A percentile compares a stretch with the other conserved stretches of the same genome.
These are phyloP conservation scores for Xylariales sp. DNA, from an alignment of 2,329 filamentous ascomycete species.

Conservation along the genomic window DNA sequence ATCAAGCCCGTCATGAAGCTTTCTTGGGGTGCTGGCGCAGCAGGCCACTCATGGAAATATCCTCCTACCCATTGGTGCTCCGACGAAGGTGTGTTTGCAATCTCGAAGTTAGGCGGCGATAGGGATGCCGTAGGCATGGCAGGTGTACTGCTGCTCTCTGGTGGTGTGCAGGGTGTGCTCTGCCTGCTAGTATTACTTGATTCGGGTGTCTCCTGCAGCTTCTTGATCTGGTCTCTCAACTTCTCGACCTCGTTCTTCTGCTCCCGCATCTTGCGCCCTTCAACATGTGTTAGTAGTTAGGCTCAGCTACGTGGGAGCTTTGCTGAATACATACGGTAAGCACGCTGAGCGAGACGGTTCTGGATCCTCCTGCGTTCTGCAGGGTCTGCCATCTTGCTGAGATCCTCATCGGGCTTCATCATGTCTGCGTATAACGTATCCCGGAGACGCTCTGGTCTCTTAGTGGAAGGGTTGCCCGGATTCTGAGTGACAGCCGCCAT, in stretches of 20 bases:
- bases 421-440: slow-evolving; percentile 43
- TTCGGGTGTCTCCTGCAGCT: slow-evolving; percentile 42
- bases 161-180: slow-evolving; percentile 39
- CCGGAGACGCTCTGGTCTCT: slow-evolving; percentile 41
- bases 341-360: slow-evolving; percentile 42
- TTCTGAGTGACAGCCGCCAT: slow-evolving; percentile 38
- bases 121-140: slow-evolving; percentile 32
- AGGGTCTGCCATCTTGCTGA: slow-evolving; percentile 42
- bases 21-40: slow-evolving; percentile 35
- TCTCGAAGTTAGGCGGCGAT: slow-evolving; percentile 39
- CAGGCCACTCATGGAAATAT: slow-evolving; percentile 43
- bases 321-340: slow-evolving; percentile 39
- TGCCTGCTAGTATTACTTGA: slow-evolving; percentile 41
- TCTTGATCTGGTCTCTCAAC: slow-evolving; percentile 43
- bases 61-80: slow-evolving; percentile 42
- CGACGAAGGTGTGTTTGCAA: slow-evolving; percentile 36
- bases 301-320: neutral
- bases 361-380: slow-evolving; percentile 42
- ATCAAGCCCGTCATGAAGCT: slow-evolving; percentile 38
- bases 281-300: slow-evolving; percentile 16
- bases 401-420: slow-evolving; percentile 45
- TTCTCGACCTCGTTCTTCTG: slow-evolving; percentile 46
- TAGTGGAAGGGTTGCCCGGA: slow-evolving; percentile 32
- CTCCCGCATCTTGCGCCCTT: slow-evolving; percentile 45
- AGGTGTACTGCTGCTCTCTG: slow-evolving; percentile 36